Base-by-base conservation (phyloP, 306 rosid species). In the Inga leiocalycina region DNA sequence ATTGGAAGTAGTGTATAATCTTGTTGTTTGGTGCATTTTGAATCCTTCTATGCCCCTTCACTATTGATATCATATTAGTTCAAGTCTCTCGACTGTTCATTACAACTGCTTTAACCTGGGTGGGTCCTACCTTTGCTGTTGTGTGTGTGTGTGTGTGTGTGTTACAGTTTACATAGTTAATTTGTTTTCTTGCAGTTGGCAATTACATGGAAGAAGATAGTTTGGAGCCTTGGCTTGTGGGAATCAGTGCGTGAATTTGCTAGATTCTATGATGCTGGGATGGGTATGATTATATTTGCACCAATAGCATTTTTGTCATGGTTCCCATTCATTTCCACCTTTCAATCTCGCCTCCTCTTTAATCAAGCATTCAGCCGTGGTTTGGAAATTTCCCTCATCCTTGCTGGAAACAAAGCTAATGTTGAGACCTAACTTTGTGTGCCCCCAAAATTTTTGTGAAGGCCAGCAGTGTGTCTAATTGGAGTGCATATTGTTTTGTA, bases 341-440 rank as follows among this genome's bases (percentile, higher is more conserved):
- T 96, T 88, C 99, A 93, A 84, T 96, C 99, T 73, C 98, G 99
- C 57, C 97, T 96, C 77, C 94, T 96, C 79, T 96, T 92, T 67
- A 96, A 96, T 84, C 99, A 96, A 92, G 99, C 99, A 44, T 96
- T 94, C 80, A 96, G 98, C 77, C 99, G 99, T 44, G 99, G 99
- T 52, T 89, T 96, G 85, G 98, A 96, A 85, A 96, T 96, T 81
- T 96, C 99, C 2, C 84, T 96, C 89, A 96, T 96, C 88, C 99
- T 96, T 72, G 91, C 99, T 37, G 99, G 99, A 85, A 96, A 94
- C 86, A 96, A 94, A 83, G 97, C 99, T 49, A 96, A 96, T 59
- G 94, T 96, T 69, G 94, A 94, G 35, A 13, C 79, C 67, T 92
- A 84, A 72, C 17, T 52, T 74, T 64, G 57, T 78, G 27, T 16